Evolutionary conservation across 768 basidiomycete genomes (phyloP), one percentile per base, ranked within the genome.

Genomic region (Mycena maculata): DNA sequence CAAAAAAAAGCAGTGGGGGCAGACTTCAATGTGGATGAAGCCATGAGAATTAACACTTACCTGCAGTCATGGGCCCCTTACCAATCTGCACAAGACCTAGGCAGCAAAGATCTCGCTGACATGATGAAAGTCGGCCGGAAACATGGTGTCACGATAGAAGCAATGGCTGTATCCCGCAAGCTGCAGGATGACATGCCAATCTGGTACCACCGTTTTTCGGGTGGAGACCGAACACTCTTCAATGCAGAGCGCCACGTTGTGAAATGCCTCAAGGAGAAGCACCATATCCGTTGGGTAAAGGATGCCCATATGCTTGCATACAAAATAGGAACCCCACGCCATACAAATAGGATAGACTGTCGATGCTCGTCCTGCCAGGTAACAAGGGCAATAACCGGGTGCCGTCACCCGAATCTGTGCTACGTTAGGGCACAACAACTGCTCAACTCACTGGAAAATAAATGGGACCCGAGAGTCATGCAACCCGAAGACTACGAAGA

Each of bases 401-500:
- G 65, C 36, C 25, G 31, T 31, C 38, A 59, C 23, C 57, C 65
- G 7, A n/a, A 45, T 23, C 28, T 42, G 41, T 66, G 65, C 50
- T 66, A 53, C 30, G n/a, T 2, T 1, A 60, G 39, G 23, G 58
- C 50, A 22, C 13, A 25, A 22, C 13, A 54, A 0, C n/a, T 67
- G 18, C 39, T 67, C 1, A 22, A 67, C 30, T 44, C 50, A 6
- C 41, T 55, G 5, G 18, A 60, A n/a, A 28, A 44, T 11, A 66
- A 66, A 28, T 66, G 65, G 65, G 42, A 67, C 52, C 58, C 65
- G 3, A 16, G 28, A 16, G 6, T 45, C n/a, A 9, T 22, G 23
- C 65, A 67, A n/a, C 58, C 65, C 2, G 65, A 59, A 39, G 57
- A 59, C 50, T 52, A 54, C 23, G 65, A 60, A 22, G 39, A 45